These are phyloP conservation scores for Talaromyces funiculosus DNA, from an alignment of 2,329 filamentous ascomycete genomes.

Conservation along the genomic window DNA sequence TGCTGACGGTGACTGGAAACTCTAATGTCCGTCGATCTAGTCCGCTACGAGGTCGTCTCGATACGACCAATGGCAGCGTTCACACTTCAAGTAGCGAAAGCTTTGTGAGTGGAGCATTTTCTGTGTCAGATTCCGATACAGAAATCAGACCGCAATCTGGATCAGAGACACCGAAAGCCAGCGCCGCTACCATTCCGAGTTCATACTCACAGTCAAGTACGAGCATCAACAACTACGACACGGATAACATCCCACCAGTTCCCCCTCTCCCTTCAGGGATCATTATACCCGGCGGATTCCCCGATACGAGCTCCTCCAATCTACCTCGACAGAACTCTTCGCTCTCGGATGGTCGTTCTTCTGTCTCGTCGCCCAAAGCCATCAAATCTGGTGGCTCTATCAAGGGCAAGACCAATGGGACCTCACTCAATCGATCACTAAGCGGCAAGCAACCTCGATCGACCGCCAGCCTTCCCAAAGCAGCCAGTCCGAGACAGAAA, in stretches of 20 bases:
- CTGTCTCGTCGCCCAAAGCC: slow-evolving; percentile 22
- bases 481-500: not conserved
- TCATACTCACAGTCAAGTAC: slow-evolving; percentile 17
- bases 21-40: slow-evolving; percentile 34
- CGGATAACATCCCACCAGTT: slow-evolving; percentile 41
- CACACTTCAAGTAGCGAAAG: slow-evolving; percentile 41
- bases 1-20: slow-evolving; percentile 39
- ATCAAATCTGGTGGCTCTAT: slow-evolving; percentile 13
- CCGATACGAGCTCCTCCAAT: slow-evolving; percentile 26
- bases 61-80: slow-evolving; percentile 27
- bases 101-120: slow-evolving; percentile 38
- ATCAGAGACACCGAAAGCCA: slow-evolving; percentile 30
- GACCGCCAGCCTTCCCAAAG: slow-evolving; percentile 25
- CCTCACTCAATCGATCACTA: slow-evolving; percentile 21
- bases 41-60: slow-evolving; percentile 37
- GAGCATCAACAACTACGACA: slow-evolving; percentile 14
- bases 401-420: slow-evolving; percentile 20
- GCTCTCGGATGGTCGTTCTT: slow-evolving; percentile 27
- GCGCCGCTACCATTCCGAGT: not conserved
- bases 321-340: slow-evolving; percentile 22
- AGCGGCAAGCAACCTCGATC: slow-evolving; percentile 32
- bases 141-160: slow-evolving; percentile 28
- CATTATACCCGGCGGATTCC: slow-evolving; percentile 38
- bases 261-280: slow-evolving; percentile 41
- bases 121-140: slow-evolving; percentile 30